Conservation (phyloP, 2,329 filamentous ascomycete genomes). For the Ascochyta lentis region DNA sequence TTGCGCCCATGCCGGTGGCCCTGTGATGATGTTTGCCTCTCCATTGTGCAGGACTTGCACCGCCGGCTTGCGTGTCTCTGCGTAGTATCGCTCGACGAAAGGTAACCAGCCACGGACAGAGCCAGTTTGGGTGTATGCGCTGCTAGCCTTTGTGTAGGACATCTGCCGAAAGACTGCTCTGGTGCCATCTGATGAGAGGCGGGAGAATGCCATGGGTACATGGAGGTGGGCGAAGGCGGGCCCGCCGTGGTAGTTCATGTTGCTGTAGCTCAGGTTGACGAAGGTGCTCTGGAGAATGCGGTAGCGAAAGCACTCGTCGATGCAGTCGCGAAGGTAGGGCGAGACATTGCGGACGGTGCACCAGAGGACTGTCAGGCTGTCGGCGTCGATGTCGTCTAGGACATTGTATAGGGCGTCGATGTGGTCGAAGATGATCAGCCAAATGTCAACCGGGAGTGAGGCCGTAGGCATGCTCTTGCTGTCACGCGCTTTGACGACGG, state of each 20-base stretch:
- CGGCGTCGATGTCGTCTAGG: slow-evolving; percentile 10
- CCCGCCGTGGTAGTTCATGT: slow-evolving; percentile 20
- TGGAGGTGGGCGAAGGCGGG: slow-evolving; percentile 20
- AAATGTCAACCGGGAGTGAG: slow-evolving; percentile 25
- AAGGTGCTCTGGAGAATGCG: slow-evolving; percentile 19
- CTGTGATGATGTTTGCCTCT: slow-evolving; percentile 10
- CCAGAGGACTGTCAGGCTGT: slow-evolving; percentile 24
- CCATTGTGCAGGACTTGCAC: slow-evolving; percentile 10
- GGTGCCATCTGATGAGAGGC: slow-evolving; percentile 14
- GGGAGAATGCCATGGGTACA: slow-evolving; percentile 27
- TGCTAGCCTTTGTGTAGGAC: slow-evolving; percentile 4
- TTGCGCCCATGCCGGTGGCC: slow-evolving; percentile 21
- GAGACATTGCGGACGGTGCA: slow-evolving; percentile 26
- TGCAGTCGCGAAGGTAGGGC: slow-evolving; percentile 18
- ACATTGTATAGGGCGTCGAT: slow-evolving; percentile 1
- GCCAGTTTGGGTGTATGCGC: neutral
- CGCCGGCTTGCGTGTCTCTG: slow-evolving; percentile 14
- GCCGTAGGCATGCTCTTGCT: slow-evolving; percentile 8
- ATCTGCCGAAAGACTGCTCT: slow-evolving; percentile 19
- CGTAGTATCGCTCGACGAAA: slow-evolving; percentile 26
- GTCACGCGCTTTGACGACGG: neutral
- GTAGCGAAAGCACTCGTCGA: slow-evolving; percentile 28
- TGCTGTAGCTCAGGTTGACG: slow-evolving; percentile 27
- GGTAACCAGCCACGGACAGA: slow-evolving; percentile 30
- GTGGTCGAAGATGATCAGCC: slow-evolving; percentile 25